Conservation (phyloP, 805 yeast genomes). For the Candida adriatica region DNA sequence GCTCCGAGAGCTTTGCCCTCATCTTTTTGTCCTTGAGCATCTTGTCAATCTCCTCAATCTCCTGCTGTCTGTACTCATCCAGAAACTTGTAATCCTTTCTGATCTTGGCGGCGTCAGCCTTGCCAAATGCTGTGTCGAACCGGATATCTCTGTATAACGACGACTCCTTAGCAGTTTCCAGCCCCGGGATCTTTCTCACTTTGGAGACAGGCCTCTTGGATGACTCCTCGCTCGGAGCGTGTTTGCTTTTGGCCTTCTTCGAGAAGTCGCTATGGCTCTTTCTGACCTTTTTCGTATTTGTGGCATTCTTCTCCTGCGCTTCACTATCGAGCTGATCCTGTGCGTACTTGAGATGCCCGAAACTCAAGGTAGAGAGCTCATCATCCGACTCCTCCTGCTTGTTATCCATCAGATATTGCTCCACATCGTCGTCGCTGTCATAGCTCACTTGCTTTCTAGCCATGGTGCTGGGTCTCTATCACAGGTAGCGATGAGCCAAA, state of each 20-base stretch:
- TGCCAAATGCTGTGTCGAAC: conserved; percentile 86
- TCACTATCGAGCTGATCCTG: conserved; percentile 35
- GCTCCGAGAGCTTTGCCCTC: conserved; percentile 31
- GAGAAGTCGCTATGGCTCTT: conserved; percentile 11
- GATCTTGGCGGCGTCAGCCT: conserved; percentile 59
- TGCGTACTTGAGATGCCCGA: conserved; percentile 58
- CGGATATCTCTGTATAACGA: conserved; percentile 70
- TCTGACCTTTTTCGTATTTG: conserved; percentile 3
- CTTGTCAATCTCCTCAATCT: conserved; percentile 52
- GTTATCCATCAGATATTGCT: conserved; percentile 13
- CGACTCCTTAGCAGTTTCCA: conserved; percentile 34
- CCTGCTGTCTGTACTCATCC: conserved; percentile 77
- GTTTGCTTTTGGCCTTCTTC: conserved; percentile 48
- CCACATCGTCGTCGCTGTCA: conserved; percentile 19
- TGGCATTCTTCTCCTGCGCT: conserved; percentile 5
- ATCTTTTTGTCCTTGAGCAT: conserved; percentile 48
- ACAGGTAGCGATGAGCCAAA: not conserved
- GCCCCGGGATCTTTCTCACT: conserved; percentile 70
- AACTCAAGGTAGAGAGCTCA: conserved; percentile 48
- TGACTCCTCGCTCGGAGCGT: conserved; percentile 81
- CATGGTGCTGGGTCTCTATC: conserved; percentile 5
- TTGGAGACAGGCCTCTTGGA: conserved; percentile 64
- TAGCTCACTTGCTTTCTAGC: conserved; percentile 8
- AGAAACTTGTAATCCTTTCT: conserved; percentile 78
- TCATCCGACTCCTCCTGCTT: conserved; percentile 24